A percentile compares a stretch with the other conserved stretches of the same genome.
Evolutionary conservation across 1,139 yeast species (phyloP).

Genomic region (Hanseniaspora gamundiae): DNA sequence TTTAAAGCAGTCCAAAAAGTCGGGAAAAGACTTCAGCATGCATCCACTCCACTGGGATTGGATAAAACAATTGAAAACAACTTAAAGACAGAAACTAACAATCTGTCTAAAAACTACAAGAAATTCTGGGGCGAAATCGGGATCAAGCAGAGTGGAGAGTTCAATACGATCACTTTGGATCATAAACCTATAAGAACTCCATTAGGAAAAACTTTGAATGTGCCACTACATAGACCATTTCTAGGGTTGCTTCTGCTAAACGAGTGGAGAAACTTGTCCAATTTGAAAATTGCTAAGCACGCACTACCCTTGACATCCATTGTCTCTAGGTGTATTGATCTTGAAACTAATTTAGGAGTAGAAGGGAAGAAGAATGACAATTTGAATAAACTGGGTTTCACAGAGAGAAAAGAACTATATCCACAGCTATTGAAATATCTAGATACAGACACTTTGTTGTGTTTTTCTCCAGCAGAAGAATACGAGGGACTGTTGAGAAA

Average conservation of each 20-base stretch:
- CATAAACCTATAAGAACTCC: slow-evolving; percentile 76
- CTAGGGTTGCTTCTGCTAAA: slow-evolving; percentile 69
- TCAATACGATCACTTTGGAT: slow-evolving; percentile 54
- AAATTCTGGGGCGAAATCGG: slow-evolving; percentile 81
- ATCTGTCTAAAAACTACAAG: slow-evolving; percentile 55
- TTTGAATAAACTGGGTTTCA: slow-evolving; percentile 44
- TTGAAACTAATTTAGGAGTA: slow-evolving; percentile 21
- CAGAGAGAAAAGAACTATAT: slow-evolving; percentile 38
- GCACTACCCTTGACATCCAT: slow-evolving; percentile 79
- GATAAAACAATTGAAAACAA: slow-evolving; percentile 42
- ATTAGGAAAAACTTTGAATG: slow-evolving; percentile 52
- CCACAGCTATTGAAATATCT: slow-evolving; percentile 58
- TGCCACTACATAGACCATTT: slow-evolving; percentile 48
- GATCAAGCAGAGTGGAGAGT: slow-evolving; percentile 26
- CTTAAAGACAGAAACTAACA: slow-evolving; percentile 49
- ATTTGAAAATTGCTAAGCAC: slow-evolving; percentile 63
- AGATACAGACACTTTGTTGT: slow-evolving; percentile 87
- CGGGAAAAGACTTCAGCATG: slow-evolving; percentile 6
- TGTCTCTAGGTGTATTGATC: slow-evolving; percentile 76
- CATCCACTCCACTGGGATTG: slow-evolving; percentile 23
- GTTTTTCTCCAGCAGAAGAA: slow-evolving; percentile 71
- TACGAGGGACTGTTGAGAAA: slow-evolving; percentile 71
- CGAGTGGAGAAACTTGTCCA: slow-evolving; percentile 77
- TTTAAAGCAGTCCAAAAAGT: slow-evolving; percentile 3
- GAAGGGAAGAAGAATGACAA: slow-evolving; percentile 30